Evolutionary conservation across 768 basidiomycete species (phyloP).

Genomic region (Pleurotus sapidus): DNA sequence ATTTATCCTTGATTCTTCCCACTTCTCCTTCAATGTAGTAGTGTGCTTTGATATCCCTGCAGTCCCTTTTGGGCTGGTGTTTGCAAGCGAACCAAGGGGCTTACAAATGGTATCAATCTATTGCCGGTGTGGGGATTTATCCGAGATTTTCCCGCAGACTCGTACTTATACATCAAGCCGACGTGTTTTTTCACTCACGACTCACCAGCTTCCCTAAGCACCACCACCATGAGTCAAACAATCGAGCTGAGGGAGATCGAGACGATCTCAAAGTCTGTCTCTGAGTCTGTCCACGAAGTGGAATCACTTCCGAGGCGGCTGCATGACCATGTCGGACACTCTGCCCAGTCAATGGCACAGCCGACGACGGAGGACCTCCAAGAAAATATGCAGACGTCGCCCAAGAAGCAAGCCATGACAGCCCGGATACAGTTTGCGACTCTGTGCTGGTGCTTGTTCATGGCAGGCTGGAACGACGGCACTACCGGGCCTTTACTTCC

Average conservation of each 20-base stretch:
- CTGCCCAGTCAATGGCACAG: neutral
- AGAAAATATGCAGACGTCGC: neutral
- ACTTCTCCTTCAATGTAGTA: no score
- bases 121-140: neutral
- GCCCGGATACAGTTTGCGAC: slow-evolving; percentile 46
- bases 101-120: no score
- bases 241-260: slow-evolving; percentile 3
- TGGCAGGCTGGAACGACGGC: slow-evolving; percentile 79
- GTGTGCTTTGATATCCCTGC: no score
- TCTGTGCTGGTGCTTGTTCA: slow-evolving; percentile 54
- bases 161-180: neutral
- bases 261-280: slow-evolving; percentile 2
- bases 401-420: neutral
- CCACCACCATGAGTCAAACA: slow-evolving; percentile 5
- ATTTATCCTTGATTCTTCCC: no score
- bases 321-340: neutral
- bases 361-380: neutral
- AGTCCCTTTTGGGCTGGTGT: no score
- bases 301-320: neutral
- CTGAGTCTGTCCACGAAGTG: neutral
- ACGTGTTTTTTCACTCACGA: neutral
- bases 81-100: no score
- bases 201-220: neutral
- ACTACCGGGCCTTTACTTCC: slow-evolving; percentile 74
- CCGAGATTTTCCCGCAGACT: neutral